Base-by-base conservation (phyloP, 23 red algal species). In the Agarophyton chilense region DNA sequence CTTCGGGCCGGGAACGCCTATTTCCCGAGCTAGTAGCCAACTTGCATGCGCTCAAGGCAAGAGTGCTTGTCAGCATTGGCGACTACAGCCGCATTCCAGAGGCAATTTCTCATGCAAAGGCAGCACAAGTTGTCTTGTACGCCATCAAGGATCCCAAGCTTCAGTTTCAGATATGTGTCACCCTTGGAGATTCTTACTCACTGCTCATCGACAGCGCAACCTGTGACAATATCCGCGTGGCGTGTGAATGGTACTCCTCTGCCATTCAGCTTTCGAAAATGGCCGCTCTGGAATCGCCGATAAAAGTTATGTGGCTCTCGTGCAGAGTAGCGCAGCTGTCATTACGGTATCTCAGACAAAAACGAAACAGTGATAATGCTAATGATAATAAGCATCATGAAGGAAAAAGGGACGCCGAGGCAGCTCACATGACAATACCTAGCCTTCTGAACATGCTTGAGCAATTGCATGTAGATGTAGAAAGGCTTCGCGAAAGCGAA, bases 231-330 rank as follows among this genome's bases (percentile, higher is more conserved):
- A 36, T 70, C 38, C n/a, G 34, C 64, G 18, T 10, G 34, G 64
- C 64, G 19, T 70, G 34, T 26, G 64, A 70, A 42, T 70, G 34
- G 35, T 70, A 70, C 64, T 39, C 1, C 8, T 14, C 64, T 4
- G 64, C 64, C 32, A 70, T 70, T 17, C 35, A 70, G 19, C 64
- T 70, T 19, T 70, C 64, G 10, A 70, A 42, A 18, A 70, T 70
- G 34, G 14, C 64, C 11, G 64, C 64, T n/a, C 14, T 42, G 38
- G 35, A 70, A 22, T 70, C 64, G 64, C 64, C 64, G 4, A 42
- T 42, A 9, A 41, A 70, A 1, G 64, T 70, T 6, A 70, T 70
- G 64, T 70, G 64, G 64, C 64, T 70, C 35, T 70, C 64, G 19
- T 70, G 64, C 14, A 19, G 64, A 41, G 34, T 42, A 42, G 64